These are phyloP conservation scores for Lentinus tigrinus DNA, from an alignment of 768 basidiomycete genomes.

Conservation along the genomic window DNA sequence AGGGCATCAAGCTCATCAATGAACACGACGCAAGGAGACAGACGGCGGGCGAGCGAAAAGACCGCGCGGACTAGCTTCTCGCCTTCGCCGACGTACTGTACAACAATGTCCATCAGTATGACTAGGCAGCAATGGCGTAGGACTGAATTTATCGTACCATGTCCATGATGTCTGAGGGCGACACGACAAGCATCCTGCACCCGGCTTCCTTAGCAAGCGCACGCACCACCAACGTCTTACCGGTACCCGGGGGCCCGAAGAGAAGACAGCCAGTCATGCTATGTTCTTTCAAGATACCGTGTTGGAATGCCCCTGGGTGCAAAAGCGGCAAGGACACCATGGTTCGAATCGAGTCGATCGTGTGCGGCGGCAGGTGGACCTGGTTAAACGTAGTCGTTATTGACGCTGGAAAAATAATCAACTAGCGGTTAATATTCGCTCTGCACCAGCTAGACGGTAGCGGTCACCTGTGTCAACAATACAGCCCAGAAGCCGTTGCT, in stretches of 20 bases:
- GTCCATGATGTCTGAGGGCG: constrained; percentile 94
- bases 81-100: constrained; percentile 83
- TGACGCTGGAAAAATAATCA: constrained; percentile 41
- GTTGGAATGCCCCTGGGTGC: constrained; percentile 82
- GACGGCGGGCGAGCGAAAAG: constrained; percentile 79
- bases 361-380: constrained; percentile 85
- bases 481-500: constrained; percentile 75
- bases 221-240: constrained; percentile 86
- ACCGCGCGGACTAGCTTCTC: constrained; percentile 88
- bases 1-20: constrained; percentile 94
- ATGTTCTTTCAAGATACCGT: constrained; percentile 88
- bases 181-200: constrained; percentile 87
- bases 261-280: constrained; percentile 88
- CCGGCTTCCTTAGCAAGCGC: constrained; percentile 93
- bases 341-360: constrained; percentile 89
- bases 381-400: constrained; percentile 84
- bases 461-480: constrained; percentile 78
- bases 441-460: not conserved
- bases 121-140: not conserved
- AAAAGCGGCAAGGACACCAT: constrained; percentile 88
- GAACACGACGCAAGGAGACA: constrained; percentile 93
- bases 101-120: not conserved
- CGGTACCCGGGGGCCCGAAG: constrained; percentile 92
- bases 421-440: constrained; percentile 13
- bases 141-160: constrained; percentile 55